A percentile compares a stretch with the other conserved stretches of the same genome.
These are phyloP conservation scores for Cryptococcus amylolentus DNA, from an alignment of 1,284 basidiomycete genomes.

Conservation along the genomic window DNA sequence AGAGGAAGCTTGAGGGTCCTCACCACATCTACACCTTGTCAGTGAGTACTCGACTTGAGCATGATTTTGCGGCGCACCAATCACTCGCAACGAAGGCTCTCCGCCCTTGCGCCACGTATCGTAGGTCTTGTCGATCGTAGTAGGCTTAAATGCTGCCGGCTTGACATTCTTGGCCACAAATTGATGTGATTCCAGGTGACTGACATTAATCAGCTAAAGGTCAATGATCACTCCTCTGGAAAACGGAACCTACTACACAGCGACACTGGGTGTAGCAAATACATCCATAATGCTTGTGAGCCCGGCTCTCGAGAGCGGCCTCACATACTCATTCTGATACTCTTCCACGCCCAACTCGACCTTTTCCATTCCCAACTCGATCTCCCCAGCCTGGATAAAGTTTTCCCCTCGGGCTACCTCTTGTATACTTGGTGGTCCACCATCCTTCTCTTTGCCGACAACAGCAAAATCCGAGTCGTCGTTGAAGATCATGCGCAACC, in stretches of 20 bases:
- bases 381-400: conserved; percentile 48
- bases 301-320: conserved; percentile 48
- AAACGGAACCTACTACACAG: conserved; percentile 42
- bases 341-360: conserved; percentile 43
- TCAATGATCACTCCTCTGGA: background rate
- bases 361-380: conserved; percentile 41
- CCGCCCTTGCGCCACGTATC: conserved; percentile 39
- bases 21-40: conserved; percentile 23
- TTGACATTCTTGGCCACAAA: conserved; percentile 42
- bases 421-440: conserved; percentile 9
- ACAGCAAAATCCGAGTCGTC: conserved; percentile 51
- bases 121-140: conserved; percentile 34
- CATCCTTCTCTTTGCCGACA: conserved; percentile 27
- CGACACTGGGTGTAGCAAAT: conserved; percentile 44
- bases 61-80: conserved; percentile 18
- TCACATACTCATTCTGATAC: conserved; percentile 44
- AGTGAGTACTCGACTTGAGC: background rate
- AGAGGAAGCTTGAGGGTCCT: conserved; percentile 31
- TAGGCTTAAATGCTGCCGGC: conserved; percentile 25
- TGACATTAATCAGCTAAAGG: conserved; percentile 10
- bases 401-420: conserved; percentile 48
- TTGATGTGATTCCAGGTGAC: conserved; percentile 41
- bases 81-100: conserved; percentile 19
- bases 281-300: conserved; percentile 41
- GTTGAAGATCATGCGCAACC: conserved; percentile 46